Conservation (phyloP, 2,329 filamentous ascomycete genomes). For the Emergomyces africanus region DNA sequence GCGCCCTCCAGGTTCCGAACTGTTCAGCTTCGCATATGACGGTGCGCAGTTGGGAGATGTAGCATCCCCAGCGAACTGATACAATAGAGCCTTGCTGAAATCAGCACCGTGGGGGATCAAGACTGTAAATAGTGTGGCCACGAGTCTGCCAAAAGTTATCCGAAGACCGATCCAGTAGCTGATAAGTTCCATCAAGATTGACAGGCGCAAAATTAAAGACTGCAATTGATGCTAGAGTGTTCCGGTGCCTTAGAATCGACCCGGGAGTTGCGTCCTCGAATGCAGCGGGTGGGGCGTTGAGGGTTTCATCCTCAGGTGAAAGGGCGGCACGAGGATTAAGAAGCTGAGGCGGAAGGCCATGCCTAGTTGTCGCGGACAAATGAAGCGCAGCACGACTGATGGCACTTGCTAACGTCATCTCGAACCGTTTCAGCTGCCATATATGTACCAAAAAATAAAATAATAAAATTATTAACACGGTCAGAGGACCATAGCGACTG, state of each 20-base stretch:
- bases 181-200: slow-evolving; percentile 17
- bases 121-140: slow-evolving; percentile 28
- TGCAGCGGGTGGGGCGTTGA: slow-evolving; percentile 17
- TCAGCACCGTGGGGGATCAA: slow-evolving; percentile 24
- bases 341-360: slow-evolving; percentile 3
- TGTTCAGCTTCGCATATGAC: slow-evolving; percentile 20
- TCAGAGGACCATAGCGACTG: no score
- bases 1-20: slow-evolving; percentile 28
- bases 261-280: slow-evolving; percentile 17
- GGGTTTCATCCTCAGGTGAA: slow-evolving; percentile 17
- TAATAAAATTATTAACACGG: no score
- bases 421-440: not conserved
- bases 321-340: slow-evolving; percentile 4
- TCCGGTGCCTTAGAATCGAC: slow-evolving; percentile 17
- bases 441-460: no score
- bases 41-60: slow-evolving; percentile 17
- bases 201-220: slow-evolving; percentile 12
- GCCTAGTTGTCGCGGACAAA: slow-evolving; percentile 2
- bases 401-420: not conserved
- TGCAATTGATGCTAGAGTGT: slow-evolving; percentile 14
- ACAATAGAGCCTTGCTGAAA: slow-evolving; percentile 27
- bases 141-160: slow-evolving; percentile 24
- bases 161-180: slow-evolving; percentile 31
- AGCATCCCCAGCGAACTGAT: slow-evolving; percentile 26
- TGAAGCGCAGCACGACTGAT: slow-evolving; percentile 2